These are phyloP conservation scores for Backusella liffmaniae DNA, from an alignment of 192 early-diverging fungal species.

Conservation along the genomic window DNA sequence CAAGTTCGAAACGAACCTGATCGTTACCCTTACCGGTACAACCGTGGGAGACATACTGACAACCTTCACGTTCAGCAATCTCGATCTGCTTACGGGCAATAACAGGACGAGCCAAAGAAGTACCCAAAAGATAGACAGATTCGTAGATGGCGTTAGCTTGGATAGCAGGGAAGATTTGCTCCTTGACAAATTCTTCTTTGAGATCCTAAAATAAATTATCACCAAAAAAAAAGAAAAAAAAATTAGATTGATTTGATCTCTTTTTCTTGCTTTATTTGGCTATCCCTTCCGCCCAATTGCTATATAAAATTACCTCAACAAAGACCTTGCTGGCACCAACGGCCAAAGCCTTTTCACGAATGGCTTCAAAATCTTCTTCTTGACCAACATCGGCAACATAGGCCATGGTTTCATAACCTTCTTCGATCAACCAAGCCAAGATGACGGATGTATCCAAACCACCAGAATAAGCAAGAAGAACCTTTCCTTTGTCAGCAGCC, in stretches of 20 bases:
- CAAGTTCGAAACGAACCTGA: slow-evolving; percentile 99
- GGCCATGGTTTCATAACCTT: slow-evolving; percentile 95
- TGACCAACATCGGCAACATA: slow-evolving; percentile 99
- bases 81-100: slow-evolving; percentile 91
- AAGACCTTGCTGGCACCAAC: slow-evolving; percentile 94
- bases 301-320: slow-evolving; percentile 67
- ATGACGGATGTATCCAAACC: slow-evolving; percentile 99
- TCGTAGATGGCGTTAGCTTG: slow-evolving; percentile 97
- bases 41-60: slow-evolving; percentile 96
- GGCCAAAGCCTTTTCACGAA: slow-evolving; percentile 85
- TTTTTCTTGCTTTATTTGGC: not conserved
- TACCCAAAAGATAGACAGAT: slow-evolving; percentile 94
- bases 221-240: not conserved
- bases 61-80: slow-evolving; percentile 90
- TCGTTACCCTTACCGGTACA: slow-evolving; percentile 99
- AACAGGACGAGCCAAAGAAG: slow-evolving; percentile 94
- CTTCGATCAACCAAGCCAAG: slow-evolving; percentile 96
- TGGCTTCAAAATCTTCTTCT: slow-evolving; percentile 98
- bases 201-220: slow-evolving; percentile 62
- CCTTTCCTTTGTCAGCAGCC: slow-evolving; percentile 73
- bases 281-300: not conserved
- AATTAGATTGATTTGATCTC: not conserved
- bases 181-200: slow-evolving; percentile 90
- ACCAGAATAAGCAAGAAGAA: slow-evolving; percentile 95
- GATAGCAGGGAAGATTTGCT: slow-evolving; percentile 89